Conservation (phyloP, 495 filamentous ascomycete genomes). For the Aspergillus affinis region DNA sequence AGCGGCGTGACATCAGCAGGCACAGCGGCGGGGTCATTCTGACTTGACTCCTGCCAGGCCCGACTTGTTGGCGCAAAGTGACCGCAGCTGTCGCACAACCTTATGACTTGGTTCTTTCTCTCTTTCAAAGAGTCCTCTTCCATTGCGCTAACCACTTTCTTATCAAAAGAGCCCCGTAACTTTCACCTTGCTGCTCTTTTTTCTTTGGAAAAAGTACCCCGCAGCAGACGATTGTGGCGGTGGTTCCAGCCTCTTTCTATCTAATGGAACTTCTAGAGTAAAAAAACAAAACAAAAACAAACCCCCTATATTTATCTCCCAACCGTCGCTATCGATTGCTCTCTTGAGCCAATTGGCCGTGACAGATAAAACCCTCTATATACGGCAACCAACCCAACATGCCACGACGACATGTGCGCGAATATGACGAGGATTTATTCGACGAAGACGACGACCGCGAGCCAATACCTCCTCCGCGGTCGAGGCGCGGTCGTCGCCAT, state of each 20-base stretch:
- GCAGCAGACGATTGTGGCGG: neutral
- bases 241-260: neutral
- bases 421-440: conserved; percentile 34
- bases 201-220: neutral
- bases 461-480: conserved; percentile 10
- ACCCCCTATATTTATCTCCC: no score
- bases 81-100: neutral
- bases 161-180: neutral
- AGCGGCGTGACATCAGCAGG: conserved; percentile 30
- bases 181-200: neutral
- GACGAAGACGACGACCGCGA: conserved; percentile 24
- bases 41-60: neutral
- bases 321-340: neutral
- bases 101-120: neutral
- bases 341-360: neutral
- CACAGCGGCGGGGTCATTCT: conserved; percentile 25
- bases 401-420: conserved; percentile 37
- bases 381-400: conserved; percentile 20
- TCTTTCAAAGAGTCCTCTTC: neutral
- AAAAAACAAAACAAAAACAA: no score
- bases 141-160: neutral
- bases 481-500: conserved; percentile 21
- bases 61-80: neutral
- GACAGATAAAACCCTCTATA: neutral
- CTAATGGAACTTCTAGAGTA: neutral